Percentiles rank a stretch among this genome's conserved stretches.
Evolutionary conservation across 192 early-diverging fungal species (phyloP).

Genomic region (Podila verticillata): DNA sequence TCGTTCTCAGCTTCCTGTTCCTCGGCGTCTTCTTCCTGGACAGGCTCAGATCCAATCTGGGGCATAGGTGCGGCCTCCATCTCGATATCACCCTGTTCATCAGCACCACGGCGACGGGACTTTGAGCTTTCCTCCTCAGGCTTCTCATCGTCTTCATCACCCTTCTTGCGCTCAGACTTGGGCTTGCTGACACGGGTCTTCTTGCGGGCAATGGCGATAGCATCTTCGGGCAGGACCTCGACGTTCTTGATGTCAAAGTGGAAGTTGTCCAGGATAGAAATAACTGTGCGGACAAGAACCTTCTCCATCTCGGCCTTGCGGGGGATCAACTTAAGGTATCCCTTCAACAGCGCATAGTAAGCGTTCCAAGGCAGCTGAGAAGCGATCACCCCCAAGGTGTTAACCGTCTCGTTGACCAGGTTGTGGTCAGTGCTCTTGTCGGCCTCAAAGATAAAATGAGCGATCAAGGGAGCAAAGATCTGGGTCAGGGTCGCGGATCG

Average conservation of each 20-base stretch:
- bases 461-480: slow-evolving; percentile 87
- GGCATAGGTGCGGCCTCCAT: slow-evolving; percentile 54
- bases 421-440: slow-evolving; percentile 75
- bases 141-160: slow-evolving; percentile 36
- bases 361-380: slow-evolving; percentile 81
- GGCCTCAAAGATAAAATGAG: slow-evolving; percentile 87
- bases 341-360: slow-evolving; percentile 81
- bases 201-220: slow-evolving; percentile 24
- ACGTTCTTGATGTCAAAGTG: slow-evolving; percentile 86
- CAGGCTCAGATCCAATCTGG: slow-evolving; percentile 32
- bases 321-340: slow-evolving; percentile 74
- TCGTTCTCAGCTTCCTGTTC: slow-evolving; percentile 40
- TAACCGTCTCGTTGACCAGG: slow-evolving; percentile 84
- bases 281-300: slow-evolving; percentile 81
- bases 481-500: slow-evolving; percentile 62
- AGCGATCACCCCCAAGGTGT: slow-evolving; percentile 77
- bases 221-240: slow-evolving; percentile 55
- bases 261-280: slow-evolving; percentile 88
- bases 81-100: slow-evolving; percentile 43
- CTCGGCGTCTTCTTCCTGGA: slow-evolving; percentile 37
- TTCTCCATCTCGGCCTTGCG: slow-evolving; percentile 80
- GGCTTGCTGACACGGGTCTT: slow-evolving; percentile 21
- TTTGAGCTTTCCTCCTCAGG: slow-evolving; percentile 53
- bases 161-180: slow-evolving; percentile 22
- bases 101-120: slow-evolving; percentile 4